Evolutionary conservation across 169 alveolate species (phyloP), one percentile per base, ranked within the genome.

Genomic region (Plasmodium coatneyi): DNA sequence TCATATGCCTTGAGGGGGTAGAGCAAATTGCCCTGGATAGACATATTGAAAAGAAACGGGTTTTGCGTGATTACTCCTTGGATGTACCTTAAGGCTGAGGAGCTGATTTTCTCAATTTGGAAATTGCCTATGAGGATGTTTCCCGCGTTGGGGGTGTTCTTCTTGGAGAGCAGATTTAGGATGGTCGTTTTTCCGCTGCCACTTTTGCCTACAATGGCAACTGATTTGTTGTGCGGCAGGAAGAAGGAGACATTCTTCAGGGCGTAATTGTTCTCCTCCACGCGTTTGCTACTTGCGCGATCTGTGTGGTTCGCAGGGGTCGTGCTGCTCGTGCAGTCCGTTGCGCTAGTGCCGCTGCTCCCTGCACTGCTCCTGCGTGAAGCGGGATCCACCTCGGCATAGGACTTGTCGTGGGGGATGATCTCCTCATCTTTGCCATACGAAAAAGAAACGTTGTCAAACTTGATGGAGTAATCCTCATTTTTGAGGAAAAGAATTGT

Each of bases 151-250:
- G 97, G 96, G 52, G 86, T 93, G 84, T 98, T 98, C 92, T 98
- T 97, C 76, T 99, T 96, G 54, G 98, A 96, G 12, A 98, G 92
- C 83, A 98, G 89, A 56, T 97, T 94, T 89, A 97, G 96, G 56
- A 98, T 96, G 5, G 99, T 98, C 43, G 98, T 96, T 95, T 98
- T 98, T 28, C 99, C 99, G 74, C 98, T 92, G 1, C 99, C 99
- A 60, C 99, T 97, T 12, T 97, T 94, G 3, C 99, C 99, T 25
- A 97, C 99, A 80, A 98, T 95, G 36, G 99, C 99, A n/a, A 98
- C 97, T 25, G 95, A 95, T 80, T 97, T 86, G 70, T 86, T 86
- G 32, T 86, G 93, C 6, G 93, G 93, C 41, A 86, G 80, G 80
- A 49, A 54, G 32, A 86, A 86, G 39, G 83, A 66, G 6, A 86